These are phyloP conservation scores for Syzygium aqueum DNA, from an alignment of 345 rosid species.

Conservation along the genomic window DNA sequence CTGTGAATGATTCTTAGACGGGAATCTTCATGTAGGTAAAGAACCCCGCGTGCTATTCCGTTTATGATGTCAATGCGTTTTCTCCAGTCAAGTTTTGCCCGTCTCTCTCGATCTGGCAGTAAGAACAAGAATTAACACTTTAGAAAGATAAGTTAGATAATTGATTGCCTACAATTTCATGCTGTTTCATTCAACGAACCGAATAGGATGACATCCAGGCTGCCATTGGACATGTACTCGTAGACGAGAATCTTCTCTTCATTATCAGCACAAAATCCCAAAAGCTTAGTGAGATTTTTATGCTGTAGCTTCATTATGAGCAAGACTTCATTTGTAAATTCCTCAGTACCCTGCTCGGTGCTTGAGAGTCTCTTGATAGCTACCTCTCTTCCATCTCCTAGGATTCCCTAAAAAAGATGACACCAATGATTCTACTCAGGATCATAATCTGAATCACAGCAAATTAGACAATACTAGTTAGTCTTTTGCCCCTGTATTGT, in stretches of 20 bases:
- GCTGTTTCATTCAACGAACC: slow-evolving; percentile 13
- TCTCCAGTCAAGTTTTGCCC: slow-evolving; percentile 10
- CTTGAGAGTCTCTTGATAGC: slow-evolving; percentile 28
- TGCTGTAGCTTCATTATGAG: slow-evolving; percentile 39
- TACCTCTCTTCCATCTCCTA: slow-evolving; percentile 31
- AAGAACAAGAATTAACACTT: too few relatives aligned
- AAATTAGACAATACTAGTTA: too few relatives aligned
- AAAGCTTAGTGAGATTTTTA: slow-evolving; percentile 36
- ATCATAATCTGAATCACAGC: background rate
- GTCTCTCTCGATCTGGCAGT: slow-evolving; percentile 7
- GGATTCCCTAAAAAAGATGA: slow-evolving; percentile 23
- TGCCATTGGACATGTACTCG: slow-evolving; percentile 48
- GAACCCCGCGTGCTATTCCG: slow-evolving; percentile 19
- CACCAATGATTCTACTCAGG: background rate
- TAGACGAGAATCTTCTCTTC: slow-evolving; percentile 32
- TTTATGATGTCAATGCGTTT: slow-evolving; percentile 6
- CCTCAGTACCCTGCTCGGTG: slow-evolving; percentile 18
- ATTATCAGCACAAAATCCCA: slow-evolving; percentile 34
- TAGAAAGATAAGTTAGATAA: background rate
- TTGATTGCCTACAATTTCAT: background rate
- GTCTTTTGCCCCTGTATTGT: too few relatives aligned
- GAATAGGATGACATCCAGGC: slow-evolving; percentile 27
- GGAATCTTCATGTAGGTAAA: slow-evolving; percentile 43
- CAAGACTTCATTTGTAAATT: slow-evolving; percentile 24
- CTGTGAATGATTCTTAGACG: slow-evolving; percentile 22